Percentiles rank a stretch among this genome's conserved stretches.
phyloP scores from a whole-genome alignment of 2,329 filamentous ascomycete species.

The Neofusicoccum ribis region DNA sequence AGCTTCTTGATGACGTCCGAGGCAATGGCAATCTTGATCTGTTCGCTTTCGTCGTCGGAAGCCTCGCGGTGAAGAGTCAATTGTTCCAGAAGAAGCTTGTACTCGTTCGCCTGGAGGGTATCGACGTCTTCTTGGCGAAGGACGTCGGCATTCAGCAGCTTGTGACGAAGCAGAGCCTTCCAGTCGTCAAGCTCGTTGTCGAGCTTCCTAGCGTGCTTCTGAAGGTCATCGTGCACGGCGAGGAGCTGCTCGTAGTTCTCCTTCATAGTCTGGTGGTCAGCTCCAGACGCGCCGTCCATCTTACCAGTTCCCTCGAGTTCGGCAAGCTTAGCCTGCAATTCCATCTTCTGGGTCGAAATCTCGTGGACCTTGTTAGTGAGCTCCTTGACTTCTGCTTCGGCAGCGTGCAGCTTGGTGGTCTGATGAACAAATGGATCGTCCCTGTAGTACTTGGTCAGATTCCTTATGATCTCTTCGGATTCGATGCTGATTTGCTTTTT shows the following conservation, averaged over 20 bases:
- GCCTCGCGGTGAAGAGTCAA: constrained; percentile 34
- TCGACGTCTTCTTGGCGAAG: constrained; percentile 35
- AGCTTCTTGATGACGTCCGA: constrained; percentile 38
- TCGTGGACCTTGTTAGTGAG: constrained; percentile 20
- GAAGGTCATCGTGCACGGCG: constrained; percentile 34
- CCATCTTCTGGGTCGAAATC: constrained; percentile 20
- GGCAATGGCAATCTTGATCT: constrained; percentile 32
- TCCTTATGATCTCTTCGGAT: constrained; percentile 10
- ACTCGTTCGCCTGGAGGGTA: constrained; percentile 33
- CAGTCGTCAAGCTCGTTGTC: constrained; percentile 39
- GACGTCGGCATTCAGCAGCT: constrained; percentile 35
- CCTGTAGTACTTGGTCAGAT: constrained; percentile 2
- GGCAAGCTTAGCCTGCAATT: constrained; percentile 16
- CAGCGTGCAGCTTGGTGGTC: constrained; percentile 38
- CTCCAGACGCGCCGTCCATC: constrained; percentile 29
- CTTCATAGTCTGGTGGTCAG: constrained; percentile 32
- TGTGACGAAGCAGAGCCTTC: constrained; percentile 34
- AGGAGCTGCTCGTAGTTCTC: constrained; percentile 38
- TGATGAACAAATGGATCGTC: constrained; percentile 38
- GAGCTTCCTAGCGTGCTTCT: constrained; percentile 35
- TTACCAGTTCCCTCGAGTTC: constrained; percentile 13
- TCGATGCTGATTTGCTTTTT: constrained; percentile 29
- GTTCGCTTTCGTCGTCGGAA: constrained; percentile 32
- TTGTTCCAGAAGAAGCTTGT: constrained; percentile 35
- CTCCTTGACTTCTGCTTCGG: constrained; percentile 30